A percentile compares a stretch with the other conserved stretches of the same genome.
phyloP scores from a whole-genome alignment of 495 filamentous ascomycete species.

The Tuber melanosporum region DNA sequence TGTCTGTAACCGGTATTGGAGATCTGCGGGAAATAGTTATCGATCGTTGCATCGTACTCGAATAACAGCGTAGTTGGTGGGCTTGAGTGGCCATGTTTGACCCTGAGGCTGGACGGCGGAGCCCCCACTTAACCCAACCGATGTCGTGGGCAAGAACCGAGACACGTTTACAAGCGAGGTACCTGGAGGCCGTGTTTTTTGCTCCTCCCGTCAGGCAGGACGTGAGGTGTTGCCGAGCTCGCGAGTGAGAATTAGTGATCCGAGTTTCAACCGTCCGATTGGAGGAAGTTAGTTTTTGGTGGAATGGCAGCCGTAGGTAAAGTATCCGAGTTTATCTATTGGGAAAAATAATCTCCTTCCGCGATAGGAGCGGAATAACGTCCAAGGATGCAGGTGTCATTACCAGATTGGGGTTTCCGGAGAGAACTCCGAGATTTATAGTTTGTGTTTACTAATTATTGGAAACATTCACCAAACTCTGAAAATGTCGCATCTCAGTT shows the following conservation, averaged over 20 bases:
- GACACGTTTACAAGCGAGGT: background rate
- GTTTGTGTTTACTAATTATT: background rate
- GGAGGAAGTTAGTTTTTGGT: background rate
- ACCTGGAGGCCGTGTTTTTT: background rate
- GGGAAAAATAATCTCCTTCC: background rate
- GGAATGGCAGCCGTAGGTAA: background rate
- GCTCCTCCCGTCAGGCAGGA: background rate
- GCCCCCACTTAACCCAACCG: background rate
- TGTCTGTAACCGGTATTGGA: background rate
- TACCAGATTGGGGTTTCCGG: background rate
- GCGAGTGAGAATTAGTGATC: conserved; percentile 2
- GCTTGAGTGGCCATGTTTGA: background rate
- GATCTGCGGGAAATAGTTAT: background rate
- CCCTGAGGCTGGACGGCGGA: background rate
- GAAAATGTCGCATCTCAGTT: background rate
- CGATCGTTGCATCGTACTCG: background rate
- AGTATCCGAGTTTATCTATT: background rate
- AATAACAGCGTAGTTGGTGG: background rate
- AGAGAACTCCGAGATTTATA: background rate
- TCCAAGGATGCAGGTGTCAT: background rate
- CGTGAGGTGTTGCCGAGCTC: background rate
- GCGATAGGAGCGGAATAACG: background rate
- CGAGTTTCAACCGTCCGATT: background rate
- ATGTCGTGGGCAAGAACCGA: background rate
- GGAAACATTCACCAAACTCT: background rate